Conservation (phyloP, 805 yeast species). For the Lachancea kluyveri region DNA sequence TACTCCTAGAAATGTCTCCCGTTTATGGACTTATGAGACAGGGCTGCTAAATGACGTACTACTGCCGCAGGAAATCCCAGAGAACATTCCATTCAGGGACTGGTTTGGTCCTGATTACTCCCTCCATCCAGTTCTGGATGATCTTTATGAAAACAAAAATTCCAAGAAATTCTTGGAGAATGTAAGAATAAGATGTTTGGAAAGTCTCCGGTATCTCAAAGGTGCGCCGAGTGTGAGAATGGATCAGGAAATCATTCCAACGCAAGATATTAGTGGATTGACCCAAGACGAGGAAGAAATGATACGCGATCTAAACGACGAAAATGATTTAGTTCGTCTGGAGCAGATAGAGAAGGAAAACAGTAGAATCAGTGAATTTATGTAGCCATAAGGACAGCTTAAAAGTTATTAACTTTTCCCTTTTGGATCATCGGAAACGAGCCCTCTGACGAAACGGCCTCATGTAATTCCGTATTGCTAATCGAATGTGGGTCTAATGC, state of each 20-base stretch:
- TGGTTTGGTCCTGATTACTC: constrained; percentile 90
- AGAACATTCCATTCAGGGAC: constrained; percentile 64
- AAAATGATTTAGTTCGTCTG: constrained; percentile 30
- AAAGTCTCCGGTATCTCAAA: constrained; percentile 71
- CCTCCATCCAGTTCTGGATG: constrained; percentile 77
- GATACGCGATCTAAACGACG: constrained; percentile 30
- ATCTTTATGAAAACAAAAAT: constrained; percentile 79
- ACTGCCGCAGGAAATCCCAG: constrained; percentile 71
- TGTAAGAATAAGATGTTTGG: constrained; percentile 67
- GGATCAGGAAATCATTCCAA: constrained; percentile 79
- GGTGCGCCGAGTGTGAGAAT: constrained; percentile 94
- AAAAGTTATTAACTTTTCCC: no score
- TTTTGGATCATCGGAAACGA: no score
- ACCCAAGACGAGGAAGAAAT: constrained; percentile 38
- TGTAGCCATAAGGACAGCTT: no score
- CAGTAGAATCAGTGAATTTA: constrained; percentile 32
- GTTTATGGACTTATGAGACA: constrained; percentile 94
- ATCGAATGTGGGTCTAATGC: no score
- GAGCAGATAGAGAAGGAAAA: constrained; percentile 36
- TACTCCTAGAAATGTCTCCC: constrained; percentile 89
- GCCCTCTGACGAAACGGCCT: no score
- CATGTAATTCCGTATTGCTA: no score
- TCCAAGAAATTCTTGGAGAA: constrained; percentile 76
- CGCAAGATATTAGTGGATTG: constrained; percentile 35
- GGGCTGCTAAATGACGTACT: constrained; percentile 78